Conservation (phyloP, 371 early-diverging fungal species). For the Apophysomyces elegans region DNA sequence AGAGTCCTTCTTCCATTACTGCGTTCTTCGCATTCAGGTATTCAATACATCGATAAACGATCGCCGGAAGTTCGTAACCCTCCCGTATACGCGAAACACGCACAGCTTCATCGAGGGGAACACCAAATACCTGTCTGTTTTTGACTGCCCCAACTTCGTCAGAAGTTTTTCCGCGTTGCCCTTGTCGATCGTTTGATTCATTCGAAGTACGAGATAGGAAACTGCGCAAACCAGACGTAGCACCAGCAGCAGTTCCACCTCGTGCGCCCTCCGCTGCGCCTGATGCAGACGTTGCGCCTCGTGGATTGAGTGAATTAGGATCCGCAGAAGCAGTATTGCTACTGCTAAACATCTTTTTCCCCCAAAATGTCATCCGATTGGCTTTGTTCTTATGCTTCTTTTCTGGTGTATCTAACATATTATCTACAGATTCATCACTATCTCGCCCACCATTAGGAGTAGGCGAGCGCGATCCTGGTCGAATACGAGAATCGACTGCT, state of each 20-base stretch:
- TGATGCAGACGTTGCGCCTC: constrained; percentile 20
- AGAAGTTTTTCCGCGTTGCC: not conserved
- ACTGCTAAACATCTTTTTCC: constrained; percentile 51
- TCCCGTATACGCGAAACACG: constrained; percentile 31
- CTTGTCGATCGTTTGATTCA: constrained; percentile 25
- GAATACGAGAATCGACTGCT: constrained; percentile 3
- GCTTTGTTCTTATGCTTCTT: constrained; percentile 49
- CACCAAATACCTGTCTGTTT: constrained; percentile 54
- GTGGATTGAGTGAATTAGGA: constrained; percentile 7
- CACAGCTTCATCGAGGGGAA: constrained; percentile 35
- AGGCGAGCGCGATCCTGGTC: constrained; percentile 18
- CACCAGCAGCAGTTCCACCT: not conserved
- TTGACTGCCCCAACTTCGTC: constrained; percentile 18
- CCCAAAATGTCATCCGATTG: constrained; percentile 58
- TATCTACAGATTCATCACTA: constrained; percentile 22
- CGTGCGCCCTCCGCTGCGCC: constrained; percentile 3
- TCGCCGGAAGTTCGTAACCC: constrained; percentile 63
- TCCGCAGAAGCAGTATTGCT: constrained; percentile 4
- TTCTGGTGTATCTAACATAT: constrained; percentile 23
- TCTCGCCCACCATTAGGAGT: constrained; percentile 19
- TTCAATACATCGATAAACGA: constrained; percentile 85
- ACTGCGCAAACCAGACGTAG: constrained; percentile 25
- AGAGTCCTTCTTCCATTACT: constrained; percentile 79
- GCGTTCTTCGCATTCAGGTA: constrained; percentile 77
- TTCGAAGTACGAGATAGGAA: constrained; percentile 33